phyloP scores from a whole-genome alignment of 108 stramenopile species.

The Nannochloropsis salina region DNA sequence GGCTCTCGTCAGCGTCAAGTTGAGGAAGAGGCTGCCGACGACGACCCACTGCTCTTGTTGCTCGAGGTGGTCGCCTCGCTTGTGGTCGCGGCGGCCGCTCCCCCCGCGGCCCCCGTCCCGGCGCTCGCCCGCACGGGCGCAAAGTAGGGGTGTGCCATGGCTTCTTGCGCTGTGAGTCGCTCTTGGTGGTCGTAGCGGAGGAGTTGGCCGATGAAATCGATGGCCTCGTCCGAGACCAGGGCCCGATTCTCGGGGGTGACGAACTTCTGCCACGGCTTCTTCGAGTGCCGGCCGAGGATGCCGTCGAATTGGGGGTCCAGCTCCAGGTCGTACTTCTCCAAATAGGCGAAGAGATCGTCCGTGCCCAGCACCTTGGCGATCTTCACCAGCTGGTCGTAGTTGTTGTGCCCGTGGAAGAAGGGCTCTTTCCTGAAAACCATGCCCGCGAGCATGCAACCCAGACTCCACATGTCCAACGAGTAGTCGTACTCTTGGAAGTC shows the following conservation, averaged over 20 bases:
- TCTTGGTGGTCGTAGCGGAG: constrained; percentile 94
- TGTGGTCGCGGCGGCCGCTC: not conserved
- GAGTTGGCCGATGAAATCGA: constrained; percentile 85
- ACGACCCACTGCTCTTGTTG: constrained; percentile 9
- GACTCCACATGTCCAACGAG: constrained; percentile 98
- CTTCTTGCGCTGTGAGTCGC: constrained; percentile 92
- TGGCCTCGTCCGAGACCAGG: constrained; percentile 83
- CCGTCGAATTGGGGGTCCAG: constrained; percentile 57
- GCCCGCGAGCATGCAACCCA: constrained; percentile 92
- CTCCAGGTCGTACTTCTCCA: constrained; percentile 58
- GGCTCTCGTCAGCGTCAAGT: no score
- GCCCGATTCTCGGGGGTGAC: constrained; percentile 93
- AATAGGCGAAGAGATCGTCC: constrained; percentile 56
- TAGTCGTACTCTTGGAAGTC: constrained; percentile 99
- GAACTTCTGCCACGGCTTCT: constrained; percentile 98
- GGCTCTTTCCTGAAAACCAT: constrained; percentile 99
- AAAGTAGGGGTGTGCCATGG: constrained; percentile 94
- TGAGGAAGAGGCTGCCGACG: not conserved
- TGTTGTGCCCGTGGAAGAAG: constrained; percentile 60
- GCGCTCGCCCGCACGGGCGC: constrained; percentile 69
- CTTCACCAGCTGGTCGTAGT: constrained; percentile 55
- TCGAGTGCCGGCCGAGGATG: constrained; percentile 83
- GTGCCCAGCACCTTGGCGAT: constrained; percentile 55
- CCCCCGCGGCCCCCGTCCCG: not conserved
- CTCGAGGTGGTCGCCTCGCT: not conserved